phyloP scores from a whole-genome alignment of 164 flowering plant species.

The Liriodendron chinense region DNA sequence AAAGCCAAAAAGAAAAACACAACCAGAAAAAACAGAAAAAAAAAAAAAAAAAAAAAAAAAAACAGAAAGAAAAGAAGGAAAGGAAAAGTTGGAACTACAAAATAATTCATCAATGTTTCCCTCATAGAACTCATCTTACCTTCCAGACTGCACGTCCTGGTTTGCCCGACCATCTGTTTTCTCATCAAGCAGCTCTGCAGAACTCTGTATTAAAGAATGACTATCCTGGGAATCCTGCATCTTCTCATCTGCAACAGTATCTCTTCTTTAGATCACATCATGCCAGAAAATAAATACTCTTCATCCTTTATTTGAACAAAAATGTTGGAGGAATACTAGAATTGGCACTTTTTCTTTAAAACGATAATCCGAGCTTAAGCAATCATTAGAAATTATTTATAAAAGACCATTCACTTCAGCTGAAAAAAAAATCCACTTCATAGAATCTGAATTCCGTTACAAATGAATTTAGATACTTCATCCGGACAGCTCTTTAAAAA shows the following conservation, averaged over 20 bases:
- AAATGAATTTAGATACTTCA: not conserved
- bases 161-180: slow-evolving; percentile 28
- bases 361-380: not conserved
- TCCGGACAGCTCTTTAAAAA: slow-evolving; percentile 1
- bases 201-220: slow-evolving; percentile 24
- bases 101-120: not conserved
- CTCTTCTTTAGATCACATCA: slow-evolving; percentile 34
- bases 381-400: not conserved
- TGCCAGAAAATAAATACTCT: slow-evolving; percentile 8
- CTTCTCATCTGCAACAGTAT: slow-evolving; percentile 72
- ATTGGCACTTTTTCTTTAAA: slow-evolving; percentile 5
- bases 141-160: slow-evolving; percentile 28
- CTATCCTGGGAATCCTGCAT: slow-evolving; percentile 35
- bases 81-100: not conserved
- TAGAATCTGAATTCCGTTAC: slow-evolving; percentile 4
- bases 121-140: slow-evolving; percentile 51
- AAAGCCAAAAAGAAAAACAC: no score
- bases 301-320: slow-evolving; percentile 5
- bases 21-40: no score
- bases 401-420: not conserved
- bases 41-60: no score
- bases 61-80: no score
- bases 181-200: slow-evolving; percentile 25
- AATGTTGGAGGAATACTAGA: not conserved
- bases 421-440: not conserved